Evolutionary conservation across 148 eudicot genomes (phyloP).

Genomic region (Tetragonia tetragonoides): DNA sequence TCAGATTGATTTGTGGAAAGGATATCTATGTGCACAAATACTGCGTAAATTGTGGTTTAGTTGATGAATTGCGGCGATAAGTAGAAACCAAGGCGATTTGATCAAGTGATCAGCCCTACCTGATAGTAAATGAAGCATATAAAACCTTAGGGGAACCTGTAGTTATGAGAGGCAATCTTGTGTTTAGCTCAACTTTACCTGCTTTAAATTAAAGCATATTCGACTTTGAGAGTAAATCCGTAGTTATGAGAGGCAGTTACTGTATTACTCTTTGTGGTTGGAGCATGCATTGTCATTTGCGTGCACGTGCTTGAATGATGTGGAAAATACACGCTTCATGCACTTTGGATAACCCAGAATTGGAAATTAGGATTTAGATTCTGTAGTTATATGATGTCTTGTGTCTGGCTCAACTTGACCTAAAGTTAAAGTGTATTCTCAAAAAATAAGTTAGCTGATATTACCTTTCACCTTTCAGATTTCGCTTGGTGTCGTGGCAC

Average conservation of each 20-base stretch:
- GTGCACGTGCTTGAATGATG: not conserved
- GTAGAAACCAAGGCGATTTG: not conserved
- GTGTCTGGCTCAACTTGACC: not conserved
- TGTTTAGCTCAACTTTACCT: not conserved
- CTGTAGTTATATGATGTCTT: not conserved
- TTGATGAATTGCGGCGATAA: not conserved
- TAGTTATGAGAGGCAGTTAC: not conserved
- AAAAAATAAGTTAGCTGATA: not conserved
- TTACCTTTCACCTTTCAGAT: constrained; percentile 48
- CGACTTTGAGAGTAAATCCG: not conserved
- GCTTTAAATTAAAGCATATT: not conserved
- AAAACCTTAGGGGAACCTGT: not conserved
- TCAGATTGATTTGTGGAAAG: not conserved
- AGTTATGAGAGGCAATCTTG: not conserved
- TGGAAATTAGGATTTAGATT: not conserved
- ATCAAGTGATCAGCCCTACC: not conserved
- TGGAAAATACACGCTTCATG: not conserved
- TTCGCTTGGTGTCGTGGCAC: constrained; percentile 82
- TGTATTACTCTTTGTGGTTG: not conserved
- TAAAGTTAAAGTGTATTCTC: not conserved
- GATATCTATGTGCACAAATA: not conserved
- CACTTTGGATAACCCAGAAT: not conserved
- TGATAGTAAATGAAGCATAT: not conserved
- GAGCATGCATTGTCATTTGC: not conserved
- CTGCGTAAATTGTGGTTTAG: not conserved